A percentile compares a stretch with the other conserved stretches of the same genome.
Conservation (phyloP, 1,139 yeast species). For the Yamadazyma blattariae region DNA sequence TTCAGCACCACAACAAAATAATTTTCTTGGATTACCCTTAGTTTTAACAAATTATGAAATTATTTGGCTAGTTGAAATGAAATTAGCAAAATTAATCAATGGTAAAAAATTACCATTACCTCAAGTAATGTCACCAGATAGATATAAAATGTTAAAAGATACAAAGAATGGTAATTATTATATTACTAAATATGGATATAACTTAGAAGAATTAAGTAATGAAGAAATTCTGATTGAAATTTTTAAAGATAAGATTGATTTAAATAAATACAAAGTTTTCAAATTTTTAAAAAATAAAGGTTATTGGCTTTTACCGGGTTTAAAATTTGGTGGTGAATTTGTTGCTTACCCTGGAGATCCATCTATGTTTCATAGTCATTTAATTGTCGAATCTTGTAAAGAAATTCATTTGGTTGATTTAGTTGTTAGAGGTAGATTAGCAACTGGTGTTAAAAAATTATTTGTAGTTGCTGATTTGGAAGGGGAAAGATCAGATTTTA, state of each 20-base stretch:
- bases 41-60: conserved; percentile 73
- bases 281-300: conserved; percentile 43
- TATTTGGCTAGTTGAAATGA: conserved; percentile 54
- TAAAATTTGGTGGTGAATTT: conserved; percentile 86
- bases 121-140: conserved; percentile 6
- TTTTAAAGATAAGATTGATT: conserved; percentile 6
- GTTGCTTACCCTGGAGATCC: conserved; percentile 97
- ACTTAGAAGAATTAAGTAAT: background rate
- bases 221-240: background rate
- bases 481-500: no score
- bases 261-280: conserved; percentile 17
- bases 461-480: conserved; percentile 50
- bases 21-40: conserved; percentile 80
- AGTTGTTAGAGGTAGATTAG: conserved; percentile 82
- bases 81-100: conserved; percentile 24
- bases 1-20: conserved; percentile 86
- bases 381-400: conserved; percentile 59
- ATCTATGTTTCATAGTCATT: conserved; percentile 82
- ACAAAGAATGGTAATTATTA: conserved; percentile 7
- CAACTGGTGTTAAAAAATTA: conserved; percentile 87
- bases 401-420: conserved; percentile 52
- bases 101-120: conserved; percentile 5
- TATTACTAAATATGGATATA: conserved; percentile 4
- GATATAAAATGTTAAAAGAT: conserved; percentile 1
- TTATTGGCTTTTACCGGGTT: conserved; percentile 74